A percentile compares a stretch with the other conserved stretches of the same genome.
These are phyloP conservation scores for Scytalidium sp. DNA, from an alignment of 2,329 filamentous ascomycete genomes.

Conservation along the genomic window DNA sequence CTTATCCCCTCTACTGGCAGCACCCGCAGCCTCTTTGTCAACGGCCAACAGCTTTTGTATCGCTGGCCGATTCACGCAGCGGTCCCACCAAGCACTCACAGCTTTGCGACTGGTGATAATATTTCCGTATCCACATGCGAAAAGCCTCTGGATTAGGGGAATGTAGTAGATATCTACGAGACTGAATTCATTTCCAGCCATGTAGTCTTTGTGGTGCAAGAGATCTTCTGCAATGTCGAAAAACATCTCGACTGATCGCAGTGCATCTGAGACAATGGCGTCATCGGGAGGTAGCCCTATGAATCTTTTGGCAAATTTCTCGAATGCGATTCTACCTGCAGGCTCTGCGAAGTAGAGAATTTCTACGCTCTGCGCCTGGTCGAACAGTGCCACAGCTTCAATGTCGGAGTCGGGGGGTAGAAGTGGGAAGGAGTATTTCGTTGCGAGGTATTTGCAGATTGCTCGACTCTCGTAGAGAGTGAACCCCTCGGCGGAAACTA, in stretches of 20 bases:
- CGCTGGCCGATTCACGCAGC: conserved; percentile 33
- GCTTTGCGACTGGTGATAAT: conserved; percentile 31
- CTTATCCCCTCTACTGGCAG: conserved; percentile 19
- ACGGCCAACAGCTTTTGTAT: conserved; percentile 32
- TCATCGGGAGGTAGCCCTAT: conserved; percentile 40
- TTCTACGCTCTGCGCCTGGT: conserved; percentile 40
- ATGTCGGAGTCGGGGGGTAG: conserved; percentile 35
- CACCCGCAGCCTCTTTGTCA: conserved; percentile 30
- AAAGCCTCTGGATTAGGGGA: conserved; percentile 39
- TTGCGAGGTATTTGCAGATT: conserved; percentile 44
- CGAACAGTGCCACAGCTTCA: conserved; percentile 39
- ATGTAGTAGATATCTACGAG: conserved; percentile 47
- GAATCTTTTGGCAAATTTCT: conserved; percentile 43
- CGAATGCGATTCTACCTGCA: conserved; percentile 39
- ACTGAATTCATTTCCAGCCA: conserved; percentile 41
- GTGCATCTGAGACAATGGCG: conserved; percentile 33
- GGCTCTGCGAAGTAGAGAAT: conserved; percentile 41
- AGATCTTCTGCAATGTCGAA: conserved; percentile 40
- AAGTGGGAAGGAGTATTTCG: conserved; percentile 42
- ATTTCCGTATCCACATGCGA: conserved; percentile 36
- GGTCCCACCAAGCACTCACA: conserved; percentile 41
- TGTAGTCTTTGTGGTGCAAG: conserved; percentile 37
- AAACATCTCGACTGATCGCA: conserved; percentile 35
- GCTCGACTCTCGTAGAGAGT: conserved; percentile 44
- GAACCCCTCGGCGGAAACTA: conserved; percentile 37